Percentiles rank a stretch among this genome's conserved stretches.
These are phyloP conservation scores for Rubia peregrina DNA, from an alignment of 305 asterid genomes.

Conservation along the genomic window DNA sequence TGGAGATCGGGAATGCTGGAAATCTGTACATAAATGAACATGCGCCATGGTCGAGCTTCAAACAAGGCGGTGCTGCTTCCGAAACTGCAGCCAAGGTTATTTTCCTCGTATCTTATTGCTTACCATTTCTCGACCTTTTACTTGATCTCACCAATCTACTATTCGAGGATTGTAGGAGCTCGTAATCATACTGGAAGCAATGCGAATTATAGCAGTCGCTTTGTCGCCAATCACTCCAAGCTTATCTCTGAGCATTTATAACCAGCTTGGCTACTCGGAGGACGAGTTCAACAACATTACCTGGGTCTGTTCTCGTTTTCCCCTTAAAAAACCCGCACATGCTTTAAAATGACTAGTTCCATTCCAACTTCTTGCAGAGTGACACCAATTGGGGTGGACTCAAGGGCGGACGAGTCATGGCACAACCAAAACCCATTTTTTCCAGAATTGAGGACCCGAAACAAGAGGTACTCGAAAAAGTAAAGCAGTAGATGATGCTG, in stretches of 20 bases:
- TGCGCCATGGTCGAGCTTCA: slow-evolving; percentile 92
- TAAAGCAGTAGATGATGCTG: slow-evolving; percentile 32
- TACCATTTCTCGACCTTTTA: neutral
- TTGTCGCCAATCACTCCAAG: slow-evolving; percentile 80
- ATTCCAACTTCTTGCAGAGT: slow-evolving; percentile 34
- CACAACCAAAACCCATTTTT: slow-evolving; percentile 68
- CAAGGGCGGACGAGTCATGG: slow-evolving; percentile 63
- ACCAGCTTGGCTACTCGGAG: slow-evolving; percentile 83
- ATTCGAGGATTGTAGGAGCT: slow-evolving; percentile 54
- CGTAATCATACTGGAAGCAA: slow-evolving; percentile 64
- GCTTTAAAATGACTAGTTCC: neutral
- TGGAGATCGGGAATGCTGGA: slow-evolving; percentile 82
- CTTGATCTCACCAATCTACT: neutral
- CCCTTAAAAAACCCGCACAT: slow-evolving; percentile 10
- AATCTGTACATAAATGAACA: slow-evolving; percentile 65
- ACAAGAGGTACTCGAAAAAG: slow-evolving; percentile 27
- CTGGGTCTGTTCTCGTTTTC: slow-evolving; percentile 52
- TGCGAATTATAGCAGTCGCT: slow-evolving; percentile 71
- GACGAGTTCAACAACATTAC: slow-evolving; percentile 61
- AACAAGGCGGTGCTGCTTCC: slow-evolving; percentile 74
- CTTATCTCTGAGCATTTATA: slow-evolving; percentile 59
- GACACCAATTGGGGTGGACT: slow-evolving; percentile 92
- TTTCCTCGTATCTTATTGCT: neutral
- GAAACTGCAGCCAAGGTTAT: slow-evolving; percentile 82
- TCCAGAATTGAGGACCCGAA: slow-evolving; percentile 59